phyloP scores from a whole-genome alignment of 2,329 filamentous ascomycete genomes.

The Biscogniauxia marginata region DNA sequence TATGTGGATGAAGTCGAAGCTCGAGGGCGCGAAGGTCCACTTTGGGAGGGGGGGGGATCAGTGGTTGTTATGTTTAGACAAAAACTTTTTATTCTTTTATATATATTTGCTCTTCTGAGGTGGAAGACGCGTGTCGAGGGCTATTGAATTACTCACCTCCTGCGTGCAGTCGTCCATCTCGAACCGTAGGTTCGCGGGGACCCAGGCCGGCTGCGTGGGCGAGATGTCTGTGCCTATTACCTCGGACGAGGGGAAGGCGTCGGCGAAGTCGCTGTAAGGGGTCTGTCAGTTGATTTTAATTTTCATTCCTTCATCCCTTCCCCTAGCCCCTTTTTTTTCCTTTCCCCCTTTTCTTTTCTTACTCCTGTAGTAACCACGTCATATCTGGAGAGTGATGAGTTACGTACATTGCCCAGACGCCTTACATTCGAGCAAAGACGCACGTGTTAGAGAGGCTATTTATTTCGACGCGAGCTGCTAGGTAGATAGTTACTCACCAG shows the following conservation, averaged over 20 bases:
- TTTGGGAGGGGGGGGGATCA: too few species aligned
- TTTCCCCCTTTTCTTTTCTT: background rate
- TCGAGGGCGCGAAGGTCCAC: slow-evolving; percentile 13
- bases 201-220: slow-evolving; percentile 21
- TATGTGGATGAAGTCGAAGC: slow-evolving; percentile 24
- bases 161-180: slow-evolving; percentile 21
- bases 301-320: slow-evolving; percentile 4
- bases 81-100: too few species aligned
- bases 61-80: too few species aligned
- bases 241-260: slow-evolving; percentile 16
- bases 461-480: too few species aligned
- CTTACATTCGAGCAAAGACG: background rate
- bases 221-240: slow-evolving; percentile 28
- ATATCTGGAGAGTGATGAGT: background rate
- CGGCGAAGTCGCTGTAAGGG: slow-evolving; percentile 16
- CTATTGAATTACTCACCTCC: too few species aligned
- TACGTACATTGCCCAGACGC: slow-evolving; percentile 3
- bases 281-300: background rate
- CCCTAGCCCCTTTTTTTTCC: slow-evolving; percentile 4
- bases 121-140: too few species aligned
- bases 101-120: too few species aligned
- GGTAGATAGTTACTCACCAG: slow-evolving; percentile 10
- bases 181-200: slow-evolving; percentile 19
- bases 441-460: background rate
- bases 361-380: too few species aligned